Base-by-base conservation (phyloP, 2,329 filamentous ascomycete species). In the Mariannaea sp. region DNA sequence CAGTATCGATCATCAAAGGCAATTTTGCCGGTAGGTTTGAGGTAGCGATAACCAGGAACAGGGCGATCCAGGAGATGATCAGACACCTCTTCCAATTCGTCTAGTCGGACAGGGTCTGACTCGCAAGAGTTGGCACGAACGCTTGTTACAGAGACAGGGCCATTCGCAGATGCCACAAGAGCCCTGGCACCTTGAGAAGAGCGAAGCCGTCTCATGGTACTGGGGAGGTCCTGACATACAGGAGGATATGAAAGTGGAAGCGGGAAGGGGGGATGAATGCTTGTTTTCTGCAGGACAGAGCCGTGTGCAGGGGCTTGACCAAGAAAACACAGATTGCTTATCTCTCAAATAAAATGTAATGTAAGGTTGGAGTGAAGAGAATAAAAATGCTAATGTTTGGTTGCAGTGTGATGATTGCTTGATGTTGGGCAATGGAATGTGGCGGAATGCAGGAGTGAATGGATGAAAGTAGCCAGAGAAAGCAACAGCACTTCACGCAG, bases 31-130 rank as follows among this genome's bases (percentile, higher is more conserved):
- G 51, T 42, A 3, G 48, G 39, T 13, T 40, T 50, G 14, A 61
- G 49, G 29, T 59, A 64, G 20, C 50, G 52, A 17, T 60, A 56
- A 5, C 35, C 48, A 5, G 36, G 43, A n/a, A 42, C 20, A 7
- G 53, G 58, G 24, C 39, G 40, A 27, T 39, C 14, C 13, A 40
- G 27, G 13, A 61, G 62, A 40, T 53, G 42, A 16, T 64, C 58
- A 8, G 38, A 29, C 9, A 48, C 49, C 33, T 53, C 52, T 26
- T 41, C 42, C 29, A 59, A 42, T 13, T 44, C 48, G 30, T 40
- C 33, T 20, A 64, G 19, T 33, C 39, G 55, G 48, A 53, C 33
- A 13, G 40, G 49, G 47, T 48, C 46, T 33, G 22, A 41, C 22
- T 24, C 33, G 26, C 12, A 26, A 3, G 20, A 8, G 30, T 38